Evolutionary conservation across 169 alveolate genomes (phyloP).

Genomic region (Plasmodium gonderi): DNA sequence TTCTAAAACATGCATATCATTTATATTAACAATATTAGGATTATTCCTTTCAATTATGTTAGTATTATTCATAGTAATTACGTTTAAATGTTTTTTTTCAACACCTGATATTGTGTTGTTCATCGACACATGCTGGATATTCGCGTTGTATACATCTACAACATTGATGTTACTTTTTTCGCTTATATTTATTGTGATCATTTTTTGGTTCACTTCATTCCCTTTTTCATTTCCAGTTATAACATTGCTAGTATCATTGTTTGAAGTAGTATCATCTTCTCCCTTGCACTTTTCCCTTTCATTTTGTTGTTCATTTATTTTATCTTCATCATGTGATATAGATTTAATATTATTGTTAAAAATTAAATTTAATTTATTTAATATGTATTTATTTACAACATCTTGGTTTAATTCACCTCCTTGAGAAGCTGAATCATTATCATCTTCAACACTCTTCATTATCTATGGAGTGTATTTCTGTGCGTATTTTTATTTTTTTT

Average conservation of each 20-base stretch:
- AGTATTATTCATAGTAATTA: neutral
- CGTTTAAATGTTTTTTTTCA: neutral
- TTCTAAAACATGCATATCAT: neutral
- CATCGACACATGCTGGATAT: neutral
- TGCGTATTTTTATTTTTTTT: too few relatives aligned
- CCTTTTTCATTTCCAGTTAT: neutral
- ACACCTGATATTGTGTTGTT: neutral
- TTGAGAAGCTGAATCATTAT: constrained; percentile 3
- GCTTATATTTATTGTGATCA: neutral
- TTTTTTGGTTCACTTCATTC: neutral
- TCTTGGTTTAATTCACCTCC: constrained; percentile 36
- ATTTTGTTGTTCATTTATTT: neutral
- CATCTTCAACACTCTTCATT: constrained; percentile 34
- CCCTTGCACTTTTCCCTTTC: constrained; percentile 6
- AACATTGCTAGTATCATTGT: neutral
- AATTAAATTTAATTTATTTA: constrained; percentile 52
- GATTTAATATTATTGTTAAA: constrained; percentile 64
- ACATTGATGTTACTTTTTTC: neutral
- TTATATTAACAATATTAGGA: constrained; percentile 12
- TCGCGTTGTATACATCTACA: neutral
- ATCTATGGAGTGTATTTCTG: neutral
- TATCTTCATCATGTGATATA: constrained; percentile 42
- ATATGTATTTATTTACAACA: constrained; percentile 36
- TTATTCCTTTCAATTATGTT: neutral
- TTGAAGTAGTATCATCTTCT: neutral